A percentile compares a stretch with the other conserved stretches of the same genome.
phyloP scores from a whole-genome alignment of 1,284 basidiomycete genomes.

The Rhodotorula glutinis region DNA sequence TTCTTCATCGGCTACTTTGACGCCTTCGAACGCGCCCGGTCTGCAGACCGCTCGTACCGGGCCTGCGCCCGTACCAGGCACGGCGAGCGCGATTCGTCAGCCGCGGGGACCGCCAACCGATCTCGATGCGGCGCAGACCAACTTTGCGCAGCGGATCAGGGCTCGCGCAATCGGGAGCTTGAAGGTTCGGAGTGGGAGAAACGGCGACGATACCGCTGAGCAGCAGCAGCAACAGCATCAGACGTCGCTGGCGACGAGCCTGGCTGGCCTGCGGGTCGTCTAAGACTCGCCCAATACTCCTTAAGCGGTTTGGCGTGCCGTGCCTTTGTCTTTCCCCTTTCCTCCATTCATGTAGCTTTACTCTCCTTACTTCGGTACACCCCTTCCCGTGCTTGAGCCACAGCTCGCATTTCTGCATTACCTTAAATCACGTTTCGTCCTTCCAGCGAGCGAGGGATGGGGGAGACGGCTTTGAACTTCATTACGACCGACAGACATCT shows the following conservation, averaged over 20 bases:
- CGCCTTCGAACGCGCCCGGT: neutral
- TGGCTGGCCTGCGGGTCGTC: too few relatives aligned
- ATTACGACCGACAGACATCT: too few relatives aligned
- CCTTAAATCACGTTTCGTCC: too few relatives aligned
- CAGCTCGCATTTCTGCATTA: too few relatives aligned
- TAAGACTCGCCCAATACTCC: too few relatives aligned
- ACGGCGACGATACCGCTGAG: neutral
- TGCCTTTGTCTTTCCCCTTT: neutral
- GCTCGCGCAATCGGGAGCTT: constrained; percentile 9
- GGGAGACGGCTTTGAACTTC: too few relatives aligned
- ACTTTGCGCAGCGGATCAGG: constrained; percentile 20
- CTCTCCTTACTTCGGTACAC: too few relatives aligned
- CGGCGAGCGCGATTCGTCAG: constrained; percentile 19
- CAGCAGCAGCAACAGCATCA: too few relatives aligned
- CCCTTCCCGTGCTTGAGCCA: too few relatives aligned
- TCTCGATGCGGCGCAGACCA: constrained; percentile 1
- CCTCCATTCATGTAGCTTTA: too few relatives aligned
- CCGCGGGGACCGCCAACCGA: constrained; percentile 32
- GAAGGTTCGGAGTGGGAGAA: neutral
- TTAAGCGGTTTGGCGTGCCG: neutral
- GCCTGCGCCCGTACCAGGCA: constrained; percentile 4
- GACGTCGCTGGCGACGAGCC: neutral
- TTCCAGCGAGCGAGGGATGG: too few relatives aligned
- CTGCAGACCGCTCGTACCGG: neutral
- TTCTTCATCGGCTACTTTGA: neutral